Evolutionary conservation across 345 rosid species (phyloP).

Genomic region (Aquilaria malaccensis): DNA sequence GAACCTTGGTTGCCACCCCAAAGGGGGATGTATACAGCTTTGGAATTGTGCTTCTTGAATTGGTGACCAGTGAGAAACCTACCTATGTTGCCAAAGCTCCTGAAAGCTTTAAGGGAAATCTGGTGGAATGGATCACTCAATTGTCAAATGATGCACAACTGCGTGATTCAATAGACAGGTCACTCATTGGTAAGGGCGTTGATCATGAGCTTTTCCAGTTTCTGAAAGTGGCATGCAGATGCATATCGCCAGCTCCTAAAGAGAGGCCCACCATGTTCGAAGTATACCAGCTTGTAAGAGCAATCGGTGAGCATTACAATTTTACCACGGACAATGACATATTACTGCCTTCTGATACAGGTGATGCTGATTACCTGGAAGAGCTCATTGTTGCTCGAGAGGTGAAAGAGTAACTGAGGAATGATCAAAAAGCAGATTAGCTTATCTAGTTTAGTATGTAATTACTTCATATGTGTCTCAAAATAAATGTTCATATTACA

Average conservation of each 20-base stretch:
- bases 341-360: conserved; percentile 52
- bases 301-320: conserved; percentile 76
- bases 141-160: conserved; percentile 46
- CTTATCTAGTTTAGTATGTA: conserved; percentile 13
- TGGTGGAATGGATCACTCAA: conserved; percentile 75
- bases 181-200: conserved; percentile 49
- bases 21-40: conserved; percentile 97
- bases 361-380: conserved; percentile 42
- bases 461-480: conserved; percentile 6
- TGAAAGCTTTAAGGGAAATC: conserved; percentile 76
- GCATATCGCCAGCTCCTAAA: conserved; percentile 54
- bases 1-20: conserved; percentile 86
- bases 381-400: conserved; percentile 82
- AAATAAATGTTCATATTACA: conserved; percentile 23
- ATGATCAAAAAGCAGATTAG: conserved; percentile 9
- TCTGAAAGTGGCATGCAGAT: conserved; percentile 77
- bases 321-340: conserved; percentile 70
- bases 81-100: conserved; percentile 54
- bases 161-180: conserved; percentile 50
- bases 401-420: conserved; percentile 16
- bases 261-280: conserved; percentile 93
- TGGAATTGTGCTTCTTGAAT: conserved; percentile 88
- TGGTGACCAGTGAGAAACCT: conserved; percentile 85
- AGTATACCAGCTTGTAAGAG: conserved; percentile 71
- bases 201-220: conserved; percentile 71